Conservation (phyloP, 768 basidiomycete species). For the Mycena galopus region DNA sequence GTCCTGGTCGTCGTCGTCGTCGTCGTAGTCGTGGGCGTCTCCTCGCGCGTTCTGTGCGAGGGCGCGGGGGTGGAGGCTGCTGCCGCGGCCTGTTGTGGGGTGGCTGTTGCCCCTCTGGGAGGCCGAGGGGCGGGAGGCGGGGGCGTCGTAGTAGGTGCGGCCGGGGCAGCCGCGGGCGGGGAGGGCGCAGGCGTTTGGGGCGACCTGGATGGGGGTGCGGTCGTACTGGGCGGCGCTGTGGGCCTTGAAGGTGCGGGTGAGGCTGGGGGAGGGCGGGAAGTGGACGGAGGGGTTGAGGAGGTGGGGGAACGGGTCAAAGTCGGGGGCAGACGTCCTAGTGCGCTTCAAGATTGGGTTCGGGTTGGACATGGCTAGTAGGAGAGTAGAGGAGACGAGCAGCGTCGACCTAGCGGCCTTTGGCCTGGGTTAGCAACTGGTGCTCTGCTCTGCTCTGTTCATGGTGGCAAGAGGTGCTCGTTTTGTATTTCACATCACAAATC, state of each 20-base stretch:
- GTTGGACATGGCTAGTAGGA: neutral
- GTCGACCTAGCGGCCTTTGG: neutral
- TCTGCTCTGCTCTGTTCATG: too few species aligned
- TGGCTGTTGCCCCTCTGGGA: slow-evolving; percentile 28
- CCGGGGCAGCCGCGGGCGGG: slow-evolving; percentile 86
- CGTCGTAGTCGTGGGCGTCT: neutral
- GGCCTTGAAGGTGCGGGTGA: slow-evolving; percentile 63
- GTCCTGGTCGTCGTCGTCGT: slow-evolving; percentile 36
- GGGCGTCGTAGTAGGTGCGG: slow-evolving; percentile 71
- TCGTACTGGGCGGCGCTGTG: slow-evolving; percentile 77
- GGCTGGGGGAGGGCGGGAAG: slow-evolving; percentile 66
- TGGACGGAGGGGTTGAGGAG: slow-evolving; percentile 53
- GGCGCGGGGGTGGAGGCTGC: slow-evolving; percentile 55
- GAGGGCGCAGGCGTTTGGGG: slow-evolving; percentile 79
- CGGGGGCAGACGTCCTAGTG: slow-evolving; percentile 36
- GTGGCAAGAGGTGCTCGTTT: too few species aligned
- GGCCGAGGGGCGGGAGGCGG: slow-evolving; percentile 31
- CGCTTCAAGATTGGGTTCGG: slow-evolving; percentile 72
- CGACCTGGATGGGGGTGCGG: slow-evolving; percentile 82
- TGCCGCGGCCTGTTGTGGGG: slow-evolving; percentile 29
- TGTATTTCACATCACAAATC: too few species aligned
- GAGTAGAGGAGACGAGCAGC: neutral
- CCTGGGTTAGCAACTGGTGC: neutral
- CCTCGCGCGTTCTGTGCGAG: neutral
- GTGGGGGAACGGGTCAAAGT: slow-evolving; percentile 36